phyloP scores from a whole-genome alignment of 2,329 filamentous ascomycete species.

The Colletotrichum sojae region DNA sequence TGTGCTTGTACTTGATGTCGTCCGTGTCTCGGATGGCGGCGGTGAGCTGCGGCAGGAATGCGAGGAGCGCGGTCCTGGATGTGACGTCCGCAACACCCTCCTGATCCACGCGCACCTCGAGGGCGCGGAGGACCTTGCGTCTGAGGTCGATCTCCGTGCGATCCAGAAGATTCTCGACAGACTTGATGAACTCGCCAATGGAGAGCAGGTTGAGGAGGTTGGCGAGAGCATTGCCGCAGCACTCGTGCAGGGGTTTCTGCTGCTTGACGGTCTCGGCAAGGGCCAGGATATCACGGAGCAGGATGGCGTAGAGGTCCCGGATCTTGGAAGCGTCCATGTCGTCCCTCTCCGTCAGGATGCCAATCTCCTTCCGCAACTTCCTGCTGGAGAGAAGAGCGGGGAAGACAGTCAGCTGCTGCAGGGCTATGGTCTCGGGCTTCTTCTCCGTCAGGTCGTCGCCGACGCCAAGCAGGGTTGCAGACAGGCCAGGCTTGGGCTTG shows the following conservation, averaged over 20 bases:
- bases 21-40: constrained; percentile 80
- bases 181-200: constrained; percentile 89
- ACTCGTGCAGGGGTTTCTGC: constrained; percentile 68
- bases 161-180: constrained; percentile 85
- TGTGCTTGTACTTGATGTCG: constrained; percentile 84
- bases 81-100: constrained; percentile 78
- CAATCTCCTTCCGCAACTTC: constrained; percentile 69
- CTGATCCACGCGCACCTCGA: constrained; percentile 83
- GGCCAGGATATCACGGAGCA: constrained; percentile 75
- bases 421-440: constrained; percentile 58
- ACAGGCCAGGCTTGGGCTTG: constrained; percentile 80
- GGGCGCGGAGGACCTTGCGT: constrained; percentile 83
- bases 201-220: constrained; percentile 88
- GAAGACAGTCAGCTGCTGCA: constrained; percentile 69
- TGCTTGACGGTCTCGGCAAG: constrained; percentile 76
- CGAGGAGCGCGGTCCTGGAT: constrained; percentile 79
- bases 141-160: constrained; percentile 82
- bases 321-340: constrained; percentile 77
- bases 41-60: constrained; percentile 85
- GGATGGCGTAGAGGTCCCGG: constrained; percentile 76
- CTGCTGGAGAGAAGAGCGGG: constrained; percentile 71
- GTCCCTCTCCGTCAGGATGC: constrained; percentile 70
- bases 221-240: constrained; percentile 79
- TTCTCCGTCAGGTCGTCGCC: constrained; percentile 60
- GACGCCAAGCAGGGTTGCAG: constrained; percentile 77